Evolutionary conservation across 2,329 filamentous ascomycete species (phyloP), one percentile per base, ranked within the genome.

Genomic region (Colletotrichum cereale): DNA sequence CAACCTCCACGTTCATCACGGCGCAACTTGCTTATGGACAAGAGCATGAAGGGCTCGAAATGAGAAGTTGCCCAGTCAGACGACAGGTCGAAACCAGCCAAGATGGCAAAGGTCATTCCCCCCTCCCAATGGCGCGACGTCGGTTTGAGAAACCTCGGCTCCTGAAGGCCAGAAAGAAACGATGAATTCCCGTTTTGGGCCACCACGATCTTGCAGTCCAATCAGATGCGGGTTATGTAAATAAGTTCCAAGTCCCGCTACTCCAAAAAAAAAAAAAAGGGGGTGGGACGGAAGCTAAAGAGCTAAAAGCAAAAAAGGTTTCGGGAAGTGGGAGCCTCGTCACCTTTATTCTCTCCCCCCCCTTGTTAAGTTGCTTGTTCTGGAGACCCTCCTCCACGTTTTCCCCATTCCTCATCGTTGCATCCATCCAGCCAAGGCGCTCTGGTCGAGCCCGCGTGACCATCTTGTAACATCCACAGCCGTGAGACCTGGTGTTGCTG

Each of bases 281-380:
- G 16, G 42, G 55, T 48, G 29, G 47, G 21, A n/a, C 5, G 21
- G 42, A 26, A 47, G 40, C 36, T n/a, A 66, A 62, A 56, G 47
- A 70, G 61, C 44, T 58, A 65, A 69, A 65, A 65, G 61, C 53
- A 66, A 66, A 40, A 53, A 69, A 66, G 38, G 55, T 61, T 66
- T n/a, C 42, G 42, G 42, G 21, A 66, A 66, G 67, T 70, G 67
- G 67, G 62, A 55, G 62, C 67, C 53, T 58, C 67, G 36, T 55
- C 29, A 62, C 29, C 52, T 48, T 26, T 42, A 14, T 8, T 56
- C 21, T 26, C 42, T 4, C 56, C 60, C 10, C 56, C 18, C n/a
- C n/a, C n/a, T n/a, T n/a, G n/a, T n/a, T n/a, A n/a, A n/a, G n/a
- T n/a, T 47, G 38, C 50, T 5, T 53, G n/a, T 11, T 36, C 10